These are phyloP conservation scores for Chytriomyces sp. DNA, from an alignment of 192 early-diverging fungal genomes.

Conservation along the genomic window DNA sequence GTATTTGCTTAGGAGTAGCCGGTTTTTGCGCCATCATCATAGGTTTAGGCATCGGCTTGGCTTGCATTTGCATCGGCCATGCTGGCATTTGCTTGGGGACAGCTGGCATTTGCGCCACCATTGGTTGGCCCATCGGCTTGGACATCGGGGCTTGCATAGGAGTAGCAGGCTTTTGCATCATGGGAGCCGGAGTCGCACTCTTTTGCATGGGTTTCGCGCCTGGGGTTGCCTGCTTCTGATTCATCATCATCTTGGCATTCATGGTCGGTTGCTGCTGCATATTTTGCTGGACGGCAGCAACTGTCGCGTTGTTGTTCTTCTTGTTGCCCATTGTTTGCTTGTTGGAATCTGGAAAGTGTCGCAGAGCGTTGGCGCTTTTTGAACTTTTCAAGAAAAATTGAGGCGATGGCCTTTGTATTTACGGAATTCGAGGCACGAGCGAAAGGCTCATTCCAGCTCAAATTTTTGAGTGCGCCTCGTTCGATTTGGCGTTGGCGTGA, in stretches of 20 bases:
- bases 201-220: background rate
- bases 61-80: too few relatives aligned
- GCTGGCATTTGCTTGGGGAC: background rate
- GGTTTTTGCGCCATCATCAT: background rate
- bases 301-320: conserved; percentile 6
- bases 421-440: too few relatives aligned
- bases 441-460: too few relatives aligned
- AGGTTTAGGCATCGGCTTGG: background rate
- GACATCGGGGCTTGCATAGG: background rate
- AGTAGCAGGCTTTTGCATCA: too few relatives aligned
- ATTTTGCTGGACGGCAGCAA: conserved; percentile 17
- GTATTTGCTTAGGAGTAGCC: background rate
- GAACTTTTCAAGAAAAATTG: too few relatives aligned
- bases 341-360: too few relatives aligned
- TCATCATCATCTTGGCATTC: conserved; percentile 7
- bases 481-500: too few relatives aligned
- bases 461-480: too few relatives aligned
- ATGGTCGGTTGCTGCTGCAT: background rate
- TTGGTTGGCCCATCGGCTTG: background rate
- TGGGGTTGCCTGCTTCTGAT: background rate
- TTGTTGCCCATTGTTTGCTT: background rate
- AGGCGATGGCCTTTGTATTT: too few relatives aligned
- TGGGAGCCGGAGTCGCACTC: background rate
- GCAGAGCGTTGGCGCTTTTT: too few relatives aligned
- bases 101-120: background rate